These are phyloP conservation scores for Phoenix dactylifera DNA, from an alignment of 176 grass and related monocot species.

Conservation along the genomic window DNA sequence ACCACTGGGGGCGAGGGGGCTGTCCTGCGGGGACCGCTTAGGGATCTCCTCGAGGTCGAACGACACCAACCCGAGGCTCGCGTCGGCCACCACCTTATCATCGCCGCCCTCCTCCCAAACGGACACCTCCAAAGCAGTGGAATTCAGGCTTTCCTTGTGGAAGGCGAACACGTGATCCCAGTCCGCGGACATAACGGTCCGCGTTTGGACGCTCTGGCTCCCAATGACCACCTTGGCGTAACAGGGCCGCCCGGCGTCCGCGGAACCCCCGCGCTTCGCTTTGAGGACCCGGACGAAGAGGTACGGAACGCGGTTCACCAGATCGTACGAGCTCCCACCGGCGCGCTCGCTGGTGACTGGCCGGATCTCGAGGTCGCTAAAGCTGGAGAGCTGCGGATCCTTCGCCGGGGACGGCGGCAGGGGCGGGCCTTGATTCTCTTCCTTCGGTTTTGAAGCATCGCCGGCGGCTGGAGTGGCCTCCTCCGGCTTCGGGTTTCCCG, in stretches of 20 bases:
- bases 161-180: slow-evolving; percentile 98
- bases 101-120: slow-evolving; percentile 41
- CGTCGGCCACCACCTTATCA: slow-evolving; percentile 26
- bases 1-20: slow-evolving; percentile 93
- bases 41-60: slow-evolving; percentile 86
- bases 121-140: slow-evolving; percentile 67
- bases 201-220: slow-evolving; percentile 61
- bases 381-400: slow-evolving; percentile 31
- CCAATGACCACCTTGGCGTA: slow-evolving; percentile 72
- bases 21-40: slow-evolving; percentile 77
- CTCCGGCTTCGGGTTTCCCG: slow-evolving; percentile 16
- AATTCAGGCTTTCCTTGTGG: slow-evolving; percentile 77
- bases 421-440: slow-evolving; percentile 22
- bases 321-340: slow-evolving; percentile 52
- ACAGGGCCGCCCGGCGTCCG: slow-evolving; percentile 14
- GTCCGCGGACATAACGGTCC: slow-evolving; percentile 34
- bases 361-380: slow-evolving; percentile 69
- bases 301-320: slow-evolving; percentile 76
- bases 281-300: slow-evolving; percentile 94
- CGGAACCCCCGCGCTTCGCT: slow-evolving; percentile 45
- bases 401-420: slow-evolving; percentile 47
- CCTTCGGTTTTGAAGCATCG: slow-evolving; percentile 35
- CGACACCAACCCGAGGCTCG: slow-evolving; percentile 50
- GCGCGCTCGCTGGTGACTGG: slow-evolving; percentile 35
- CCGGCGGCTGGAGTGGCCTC: slow-evolving; percentile 7